phyloP scores from a whole-genome alignment of 2,329 filamentous ascomycete genomes.

The Botrytis fragariae region DNA sequence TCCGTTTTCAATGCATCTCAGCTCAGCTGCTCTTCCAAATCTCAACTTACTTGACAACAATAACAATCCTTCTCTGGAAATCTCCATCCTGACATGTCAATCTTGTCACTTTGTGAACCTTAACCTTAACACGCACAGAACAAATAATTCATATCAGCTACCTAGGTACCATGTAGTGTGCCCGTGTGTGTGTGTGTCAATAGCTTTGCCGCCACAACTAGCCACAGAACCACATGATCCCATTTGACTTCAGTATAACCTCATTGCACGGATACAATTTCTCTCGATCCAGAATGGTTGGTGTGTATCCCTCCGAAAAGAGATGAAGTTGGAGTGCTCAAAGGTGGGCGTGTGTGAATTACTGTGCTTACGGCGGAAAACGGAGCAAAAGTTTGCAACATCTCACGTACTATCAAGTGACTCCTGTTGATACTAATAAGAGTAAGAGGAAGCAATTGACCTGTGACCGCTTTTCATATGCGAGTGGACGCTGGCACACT shows the following conservation, averaged over 20 bases:
- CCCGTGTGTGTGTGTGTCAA: background rate
- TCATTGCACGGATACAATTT: background rate
- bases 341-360: background rate
- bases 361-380: background rate
- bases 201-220: background rate
- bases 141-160: background rate
- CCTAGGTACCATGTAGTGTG: background rate
- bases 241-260: background rate
- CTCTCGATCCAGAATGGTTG: background rate
- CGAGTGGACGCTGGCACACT: background rate
- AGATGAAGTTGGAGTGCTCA: background rate
- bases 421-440: background rate
- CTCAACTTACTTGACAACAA: background rate
- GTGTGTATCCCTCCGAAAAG: background rate
- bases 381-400: background rate
- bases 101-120: background rate
- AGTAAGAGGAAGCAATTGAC: background rate
- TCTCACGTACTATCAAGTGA: conserved; percentile 7
- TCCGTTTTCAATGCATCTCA: too few species aligned
- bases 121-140: background rate
- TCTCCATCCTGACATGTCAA: background rate
- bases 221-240: conserved; percentile 2
- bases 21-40: background rate
- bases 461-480: background rate
- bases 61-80: background rate